Evolutionary conservation across 805 yeast species (phyloP).

Genomic region (Cyberlindnera subsufficiens): DNA sequence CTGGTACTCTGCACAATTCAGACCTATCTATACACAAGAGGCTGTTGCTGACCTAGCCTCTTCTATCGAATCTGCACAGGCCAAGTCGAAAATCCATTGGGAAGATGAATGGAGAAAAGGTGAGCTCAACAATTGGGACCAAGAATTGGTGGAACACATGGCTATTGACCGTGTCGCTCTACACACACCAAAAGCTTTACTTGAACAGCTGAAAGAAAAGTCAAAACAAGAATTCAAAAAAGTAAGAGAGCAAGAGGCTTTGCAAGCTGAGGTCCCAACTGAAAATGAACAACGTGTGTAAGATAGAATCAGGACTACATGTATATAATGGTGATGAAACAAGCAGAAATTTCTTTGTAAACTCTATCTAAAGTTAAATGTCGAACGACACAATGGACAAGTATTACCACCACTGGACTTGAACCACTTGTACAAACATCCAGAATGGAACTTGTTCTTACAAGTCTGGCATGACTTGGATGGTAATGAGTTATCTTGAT

Average conservation of each 20-base stretch:
- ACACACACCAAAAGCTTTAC: conserved; percentile 60
- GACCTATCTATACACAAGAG: conserved; percentile 89
- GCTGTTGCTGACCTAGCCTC: conserved; percentile 79
- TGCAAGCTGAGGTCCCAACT: background rate
- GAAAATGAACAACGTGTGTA: conserved; percentile 4
- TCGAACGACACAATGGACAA: conserved; percentile 88
- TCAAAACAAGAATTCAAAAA: conserved; percentile 23
- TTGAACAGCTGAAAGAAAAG: conserved; percentile 46
- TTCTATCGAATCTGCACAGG: conserved; percentile 57
- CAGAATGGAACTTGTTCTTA: conserved; percentile 90
- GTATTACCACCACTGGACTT: conserved; percentile 88
- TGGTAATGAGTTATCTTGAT: conserved; percentile 83
- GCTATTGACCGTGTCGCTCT: conserved; percentile 47
- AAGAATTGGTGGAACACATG: conserved; percentile 53
- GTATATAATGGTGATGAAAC: too few relatives aligned
- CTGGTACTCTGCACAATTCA: conserved; percentile 82
- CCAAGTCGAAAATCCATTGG: conserved; percentile 55
- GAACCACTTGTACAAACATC: conserved; percentile 96
- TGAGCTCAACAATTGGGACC: conserved; percentile 65
- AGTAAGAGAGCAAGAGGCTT: conserved; percentile 1
- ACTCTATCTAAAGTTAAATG: conserved; percentile 40
- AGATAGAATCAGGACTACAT: background rate
- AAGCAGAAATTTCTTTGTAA: background rate
- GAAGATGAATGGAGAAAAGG: conserved; percentile 87
- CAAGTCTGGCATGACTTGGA: conserved; percentile 86